Conservation (phyloP, 208 protist species). For the Acanthamoeba healyi region DNA sequence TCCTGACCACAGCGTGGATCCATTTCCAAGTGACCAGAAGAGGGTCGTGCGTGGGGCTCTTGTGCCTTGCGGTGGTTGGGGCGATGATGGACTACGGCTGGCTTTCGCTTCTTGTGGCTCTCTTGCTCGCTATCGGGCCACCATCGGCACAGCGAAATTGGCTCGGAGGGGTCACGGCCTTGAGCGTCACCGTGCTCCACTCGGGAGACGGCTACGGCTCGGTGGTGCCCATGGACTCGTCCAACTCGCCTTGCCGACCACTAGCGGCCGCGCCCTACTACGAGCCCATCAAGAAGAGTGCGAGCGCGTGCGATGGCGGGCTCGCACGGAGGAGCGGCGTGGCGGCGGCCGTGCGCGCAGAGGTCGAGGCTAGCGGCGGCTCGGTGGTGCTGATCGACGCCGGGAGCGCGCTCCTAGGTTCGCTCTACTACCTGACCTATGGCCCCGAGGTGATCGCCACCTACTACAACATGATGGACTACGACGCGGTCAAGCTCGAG, state of each 20-base stretch:
- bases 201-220: not conserved
- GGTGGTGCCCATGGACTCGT: not conserved
- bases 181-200: slow-evolving; percentile 44
- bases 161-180: too few relatives aligned
- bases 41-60: too few relatives aligned
- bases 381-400: slow-evolving; percentile 29
- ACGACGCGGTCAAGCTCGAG: slow-evolving; percentile 45
- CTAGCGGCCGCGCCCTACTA: not conserved
- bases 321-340: not conserved
- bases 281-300: not conserved
- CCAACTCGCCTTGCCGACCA: not conserved
- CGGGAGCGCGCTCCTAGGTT: not conserved
- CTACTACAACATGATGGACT: slow-evolving; percentile 16
- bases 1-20: too few relatives aligned
- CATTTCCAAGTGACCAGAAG: too few relatives aligned
- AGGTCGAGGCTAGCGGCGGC: not conserved
- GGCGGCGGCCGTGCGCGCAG: not conserved
- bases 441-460: slow-evolving; percentile 17
- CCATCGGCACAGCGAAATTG: too few relatives aligned
- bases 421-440: slow-evolving; percentile 10
- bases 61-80: too few relatives aligned
- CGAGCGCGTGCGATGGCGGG: slow-evolving; percentile 1
- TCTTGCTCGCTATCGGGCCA: too few relatives aligned
- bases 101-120: too few relatives aligned
- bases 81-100: too few relatives aligned